Percentiles rank a stretch among this genome's conserved stretches.
phyloP scores from a whole-genome alignment of 257 asterid genomes.

The Thymus quinquecostatus region DNA sequence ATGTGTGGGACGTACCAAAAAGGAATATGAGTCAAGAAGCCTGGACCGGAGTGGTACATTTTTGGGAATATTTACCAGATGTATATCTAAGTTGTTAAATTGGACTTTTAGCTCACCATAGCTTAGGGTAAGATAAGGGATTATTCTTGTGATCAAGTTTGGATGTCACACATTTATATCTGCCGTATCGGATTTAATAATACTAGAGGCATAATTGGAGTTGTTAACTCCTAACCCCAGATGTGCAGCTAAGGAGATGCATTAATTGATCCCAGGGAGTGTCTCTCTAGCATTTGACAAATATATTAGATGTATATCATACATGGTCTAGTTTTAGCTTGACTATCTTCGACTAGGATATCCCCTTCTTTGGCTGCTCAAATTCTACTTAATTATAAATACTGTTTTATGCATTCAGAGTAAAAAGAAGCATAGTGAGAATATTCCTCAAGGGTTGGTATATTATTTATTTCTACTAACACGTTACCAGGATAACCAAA shows the following conservation, averaged over 20 bases:
- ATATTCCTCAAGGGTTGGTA: not conserved
- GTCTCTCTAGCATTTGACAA: not conserved
- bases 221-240: too few species aligned
- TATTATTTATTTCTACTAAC: not conserved
- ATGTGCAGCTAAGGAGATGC: not conserved
- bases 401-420: not conserved
- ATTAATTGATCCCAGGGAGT: not conserved
- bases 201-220: too few species aligned
- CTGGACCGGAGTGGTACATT: too few species aligned
- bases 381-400: too few species aligned
- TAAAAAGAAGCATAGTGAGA: not conserved
- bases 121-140: not conserved
- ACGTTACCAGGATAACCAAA: not conserved
- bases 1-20: too few species aligned
- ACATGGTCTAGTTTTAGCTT: slow-evolving; percentile 1
- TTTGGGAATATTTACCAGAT: not conserved
- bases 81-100: not conserved
- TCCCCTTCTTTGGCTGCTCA: too few species aligned
- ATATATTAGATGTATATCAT: not conserved
- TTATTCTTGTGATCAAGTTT: not conserved
- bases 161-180: not conserved
- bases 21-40: too few species aligned
- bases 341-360: not conserved
- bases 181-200: not conserved
- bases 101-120: slow-evolving; percentile 14